Base-by-base conservation (phyloP, 2,329 filamentous ascomycete genomes). In the Colletotrichum sp. region DNA sequence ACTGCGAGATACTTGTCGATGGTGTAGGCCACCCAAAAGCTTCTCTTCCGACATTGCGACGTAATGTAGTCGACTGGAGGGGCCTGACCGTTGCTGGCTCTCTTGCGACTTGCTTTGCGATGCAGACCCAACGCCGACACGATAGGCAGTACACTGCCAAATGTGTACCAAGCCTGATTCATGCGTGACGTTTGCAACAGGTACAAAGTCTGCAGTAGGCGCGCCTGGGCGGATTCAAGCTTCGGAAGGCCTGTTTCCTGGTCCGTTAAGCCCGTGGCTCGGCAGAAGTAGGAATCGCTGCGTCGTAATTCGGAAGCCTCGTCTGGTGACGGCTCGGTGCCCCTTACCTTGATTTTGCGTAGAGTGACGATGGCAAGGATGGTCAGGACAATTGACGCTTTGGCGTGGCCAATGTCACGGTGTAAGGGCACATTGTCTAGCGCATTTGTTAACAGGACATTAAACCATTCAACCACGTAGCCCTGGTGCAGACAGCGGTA, bases 1-100 rank as follows among this genome's bases (percentile, higher is more conserved):
- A 92, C 90, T 28, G 90, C 90, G 2, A 93, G 83, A 72, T 93
- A 93, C 52, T 91, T 91, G 78, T 93, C 92, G 2, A 93, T 82
- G 1, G 89, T 90, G 78, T 93, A 93, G 0, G 90, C 88, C 4
- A 88, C 89, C 92, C 92, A 93, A 67, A 93, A 93, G 0, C 89
- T 87, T 9, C 92, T 85, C 72, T 90, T 90, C 1, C 89, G 86
- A 57, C 90, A 89, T 75, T 93, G 90, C 0, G 83, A 81, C 4
- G 86, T 81, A 10, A 89, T 85, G 61, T 88, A 88, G 75, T 90
- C 86, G 34, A 39, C 34, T 3, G 48, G 59, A 3, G 65, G 34
- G 16, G 61, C 52, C 16, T 24, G 70, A 7, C 63, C 57, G n/a
- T 32, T 36, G 43, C 30, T 48, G 16, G 32, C 48, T n/a, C 68